A percentile compares a stretch with the other conserved stretches of the same genome.
Evolutionary conservation across 202 grass and related monocot genomes (phyloP).

Genomic region (Dendrocalamus latiflorus): DNA sequence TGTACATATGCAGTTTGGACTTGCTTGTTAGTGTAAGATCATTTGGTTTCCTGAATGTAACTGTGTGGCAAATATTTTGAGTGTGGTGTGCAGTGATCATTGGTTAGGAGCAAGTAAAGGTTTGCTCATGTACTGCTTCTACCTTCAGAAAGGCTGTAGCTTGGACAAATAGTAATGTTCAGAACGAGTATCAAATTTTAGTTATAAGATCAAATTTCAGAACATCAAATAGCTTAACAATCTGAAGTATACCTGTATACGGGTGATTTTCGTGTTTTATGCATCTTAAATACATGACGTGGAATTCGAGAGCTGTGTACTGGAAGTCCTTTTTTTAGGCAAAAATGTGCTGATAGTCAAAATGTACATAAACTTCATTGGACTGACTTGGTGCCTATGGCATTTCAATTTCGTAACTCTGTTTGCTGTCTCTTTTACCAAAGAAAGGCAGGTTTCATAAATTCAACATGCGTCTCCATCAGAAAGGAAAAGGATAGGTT

Average conservation of each 20-base stretch:
- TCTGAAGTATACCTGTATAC: neutral
- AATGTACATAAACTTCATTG: neutral
- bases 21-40: neutral
- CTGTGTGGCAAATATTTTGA: neutral
- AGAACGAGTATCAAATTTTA: neutral
- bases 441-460: neutral
- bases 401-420: neutral
- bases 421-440: neutral
- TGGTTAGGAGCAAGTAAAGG: neutral
- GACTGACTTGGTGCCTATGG: neutral
- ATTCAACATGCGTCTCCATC: conserved; percentile 11
- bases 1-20: neutral
- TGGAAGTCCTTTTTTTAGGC: neutral
- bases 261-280: neutral
- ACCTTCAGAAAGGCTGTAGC: neutral
- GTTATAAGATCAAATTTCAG: neutral
- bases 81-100: neutral
- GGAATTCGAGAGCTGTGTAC: neutral
- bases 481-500: neutral
- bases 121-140: neutral
- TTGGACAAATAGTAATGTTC: neutral
- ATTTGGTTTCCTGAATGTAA: neutral
- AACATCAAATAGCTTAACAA: neutral
- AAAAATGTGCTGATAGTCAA: neutral
- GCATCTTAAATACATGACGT: neutral